Base-by-base conservation (phyloP, 2,329 filamentous ascomycete genomes). In the Pseudohalonectria lignicola region DNA sequence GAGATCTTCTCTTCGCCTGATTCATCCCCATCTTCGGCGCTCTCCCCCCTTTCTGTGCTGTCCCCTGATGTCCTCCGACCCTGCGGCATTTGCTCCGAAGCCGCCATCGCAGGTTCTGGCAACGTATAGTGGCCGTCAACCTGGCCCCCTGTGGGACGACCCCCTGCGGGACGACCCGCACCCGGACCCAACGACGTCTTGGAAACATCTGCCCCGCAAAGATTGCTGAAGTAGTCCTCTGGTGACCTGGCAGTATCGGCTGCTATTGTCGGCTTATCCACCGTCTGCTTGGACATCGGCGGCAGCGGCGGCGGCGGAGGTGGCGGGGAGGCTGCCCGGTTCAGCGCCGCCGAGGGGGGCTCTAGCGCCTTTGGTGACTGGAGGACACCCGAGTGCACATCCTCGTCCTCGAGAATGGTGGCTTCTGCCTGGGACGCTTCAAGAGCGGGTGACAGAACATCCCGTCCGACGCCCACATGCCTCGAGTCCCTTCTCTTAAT, bases 1-100 rank as follows among this genome's bases (percentile, higher is more conserved):
- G 82, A 86, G 44, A 92, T 87, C 57, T 90, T 85, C 56, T 92
- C 85, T 54, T 84, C 79, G 41, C 84, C 81, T 12, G 82, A 87
- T 41, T 76, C 71, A 30, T 76, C 71, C 15, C 62, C 66, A 33
- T 74, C 68, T 43, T 69, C 64, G 35, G 56, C 54, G 34, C 53
- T 56, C 36, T 62, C 60, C 35, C 59, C 53, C 43, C 46, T 49
- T 28, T 61, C 62, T 36, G 56, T 56, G 41, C 55, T 61, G 43
- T 56, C 60, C 47, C 53, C 57, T 40, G 63, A 64, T 37, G 56
- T 49, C 36, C 59, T 57, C 41, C 56, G 56, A 38, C 43, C 29
- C 30, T 53, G 45, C 21, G 41, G 31, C 34, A 37, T 37, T 19
- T 37, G n/a, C 31, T 43, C 31, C 25, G 28, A 9, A 2, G 28